Percentiles rank a stretch among this genome's conserved stretches.
Evolutionary conservation across 2,329 filamentous ascomycete genomes (phyloP).

Genomic region (Trichoderma aggressivum): DNA sequence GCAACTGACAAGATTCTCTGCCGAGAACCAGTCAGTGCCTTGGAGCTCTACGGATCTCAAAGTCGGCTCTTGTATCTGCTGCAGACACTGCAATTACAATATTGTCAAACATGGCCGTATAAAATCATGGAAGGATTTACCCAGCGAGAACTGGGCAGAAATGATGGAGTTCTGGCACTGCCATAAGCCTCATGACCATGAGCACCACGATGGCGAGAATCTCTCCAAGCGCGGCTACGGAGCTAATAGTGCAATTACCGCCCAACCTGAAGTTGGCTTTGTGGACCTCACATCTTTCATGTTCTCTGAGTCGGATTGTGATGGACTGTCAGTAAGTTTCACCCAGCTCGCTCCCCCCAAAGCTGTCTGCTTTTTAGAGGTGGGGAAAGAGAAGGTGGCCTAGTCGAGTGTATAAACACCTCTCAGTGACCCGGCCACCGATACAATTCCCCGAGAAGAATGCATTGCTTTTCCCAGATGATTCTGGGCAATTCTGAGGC

Average conservation of each 20-base stretch:
- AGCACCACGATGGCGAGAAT: slow-evolving; percentile 42
- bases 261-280: slow-evolving; percentile 65
- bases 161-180: slow-evolving; percentile 99
- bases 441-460: slow-evolving; percentile 66
- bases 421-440: slow-evolving; percentile 58
- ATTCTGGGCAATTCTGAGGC: slow-evolving; percentile 24
- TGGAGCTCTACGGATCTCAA: slow-evolving; percentile 55
- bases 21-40: slow-evolving; percentile 43
- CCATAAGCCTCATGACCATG: slow-evolving; percentile 75
- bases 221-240: slow-evolving; percentile 72
- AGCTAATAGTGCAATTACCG: slow-evolving; percentile 70
- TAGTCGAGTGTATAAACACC: slow-evolving; percentile 39
- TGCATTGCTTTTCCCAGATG: slow-evolving; percentile 31
- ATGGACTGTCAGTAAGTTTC: slow-evolving; percentile 36
- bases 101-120: slow-evolving; percentile 41
- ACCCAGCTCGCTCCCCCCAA: neutral
- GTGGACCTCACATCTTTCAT: slow-evolving; percentile 79
- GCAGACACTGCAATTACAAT: slow-evolving; percentile 38
- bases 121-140: slow-evolving; percentile 80
- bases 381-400: slow-evolving; percentile 61
- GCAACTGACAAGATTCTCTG: slow-evolving; percentile 27
- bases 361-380: neutral
- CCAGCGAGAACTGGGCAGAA: slow-evolving; percentile 96
- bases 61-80: slow-evolving; percentile 39
- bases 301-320: slow-evolving; percentile 65